These are phyloP conservation scores for Aspergillus steynii DNA, from an alignment of 495 filamentous ascomycete genomes.

Conservation along the genomic window DNA sequence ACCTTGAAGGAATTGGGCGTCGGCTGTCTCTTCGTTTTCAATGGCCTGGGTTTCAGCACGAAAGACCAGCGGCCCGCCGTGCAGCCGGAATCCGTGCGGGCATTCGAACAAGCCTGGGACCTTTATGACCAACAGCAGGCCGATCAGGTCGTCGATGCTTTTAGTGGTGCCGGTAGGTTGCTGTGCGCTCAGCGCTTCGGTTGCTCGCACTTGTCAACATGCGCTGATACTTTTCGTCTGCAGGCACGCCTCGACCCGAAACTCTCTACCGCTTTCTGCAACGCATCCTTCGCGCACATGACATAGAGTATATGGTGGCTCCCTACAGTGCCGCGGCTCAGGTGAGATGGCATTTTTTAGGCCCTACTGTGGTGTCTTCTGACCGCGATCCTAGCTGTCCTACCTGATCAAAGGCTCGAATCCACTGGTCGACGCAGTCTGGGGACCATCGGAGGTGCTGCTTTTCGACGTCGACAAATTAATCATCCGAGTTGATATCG, in stretches of 20 bases:
- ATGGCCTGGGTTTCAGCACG: slow-evolving; percentile 75
- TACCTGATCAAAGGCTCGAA: slow-evolving; percentile 72
- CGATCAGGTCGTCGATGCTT: slow-evolving; percentile 74
- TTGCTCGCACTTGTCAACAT: background rate
- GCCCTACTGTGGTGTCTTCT: slow-evolving; percentile 4
- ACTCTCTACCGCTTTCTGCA: slow-evolving; percentile 74
- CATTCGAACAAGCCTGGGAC: slow-evolving; percentile 71
- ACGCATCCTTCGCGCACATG: slow-evolving; percentile 64
- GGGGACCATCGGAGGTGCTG: slow-evolving; percentile 83
- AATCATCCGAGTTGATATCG: slow-evolving; percentile 75
- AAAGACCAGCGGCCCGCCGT: slow-evolving; percentile 59
- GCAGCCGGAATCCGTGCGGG: slow-evolving; percentile 45
- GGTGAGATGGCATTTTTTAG: slow-evolving; percentile 45
- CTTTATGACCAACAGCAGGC: slow-evolving; percentile 81
- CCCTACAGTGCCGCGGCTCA: slow-evolving; percentile 90
- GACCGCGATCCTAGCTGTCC: slow-evolving; percentile 60
- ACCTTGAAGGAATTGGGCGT: slow-evolving; percentile 63
- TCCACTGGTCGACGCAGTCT: slow-evolving; percentile 73
- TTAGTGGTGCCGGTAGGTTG: slow-evolving; percentile 74
- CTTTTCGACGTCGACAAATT: slow-evolving; percentile 84
- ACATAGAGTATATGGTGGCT: slow-evolving; percentile 78
- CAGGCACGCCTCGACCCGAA: slow-evolving; percentile 57
- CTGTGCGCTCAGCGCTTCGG: background rate
- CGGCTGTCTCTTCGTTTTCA: slow-evolving; percentile 81
- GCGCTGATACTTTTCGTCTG: slow-evolving; percentile 21